Conservation (phyloP, 345 rosid genomes). For the Hypericum androsaemum region DNA sequence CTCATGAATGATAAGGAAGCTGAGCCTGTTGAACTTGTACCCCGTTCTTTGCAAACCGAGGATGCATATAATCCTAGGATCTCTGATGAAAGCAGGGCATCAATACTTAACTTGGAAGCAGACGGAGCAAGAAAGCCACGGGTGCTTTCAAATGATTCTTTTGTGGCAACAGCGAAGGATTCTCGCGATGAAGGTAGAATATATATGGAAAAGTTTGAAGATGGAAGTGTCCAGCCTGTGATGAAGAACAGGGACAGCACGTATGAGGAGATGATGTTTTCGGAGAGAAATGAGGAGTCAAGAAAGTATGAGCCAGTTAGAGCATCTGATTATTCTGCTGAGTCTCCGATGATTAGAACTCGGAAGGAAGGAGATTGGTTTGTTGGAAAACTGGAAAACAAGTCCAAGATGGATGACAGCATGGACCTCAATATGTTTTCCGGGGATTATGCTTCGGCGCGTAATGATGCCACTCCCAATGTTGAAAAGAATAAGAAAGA, state of each 20-base stretch:
- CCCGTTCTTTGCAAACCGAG: conserved; percentile 17
- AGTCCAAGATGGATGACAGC: conserved; percentile 28
- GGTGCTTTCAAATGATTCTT: conserved; percentile 44
- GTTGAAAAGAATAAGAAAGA: conserved; percentile 37
- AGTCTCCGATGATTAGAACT: conserved; percentile 37
- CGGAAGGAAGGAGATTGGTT: conserved; percentile 72
- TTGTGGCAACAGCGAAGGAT: conserved; percentile 34
- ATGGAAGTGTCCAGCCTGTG: conserved; percentile 25
- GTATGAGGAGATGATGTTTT: conserved; percentile 45
- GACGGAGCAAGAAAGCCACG: conserved; percentile 36
- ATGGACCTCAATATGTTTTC: conserved; percentile 34
- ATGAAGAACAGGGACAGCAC: conserved; percentile 33
- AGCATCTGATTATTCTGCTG: conserved; percentile 32
- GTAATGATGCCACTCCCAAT: conserved; percentile 22
- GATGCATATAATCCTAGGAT: conserved; percentile 26
- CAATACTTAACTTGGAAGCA: conserved; percentile 25
- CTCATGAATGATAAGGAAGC: conserved; percentile 53
- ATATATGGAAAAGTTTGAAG: conserved; percentile 32
- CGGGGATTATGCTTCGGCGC: conserved; percentile 29
- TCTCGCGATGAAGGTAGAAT: conserved; percentile 28
- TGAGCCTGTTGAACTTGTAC: conserved; percentile 27
- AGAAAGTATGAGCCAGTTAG: conserved; percentile 21
- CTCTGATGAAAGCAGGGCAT: conserved; percentile 27
- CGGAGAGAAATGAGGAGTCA: conserved; percentile 27
- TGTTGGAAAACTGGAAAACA: conserved; percentile 29